Conservation (phyloP, 331 rosid genomes). For the Pyracantha coccinea region DNA sequence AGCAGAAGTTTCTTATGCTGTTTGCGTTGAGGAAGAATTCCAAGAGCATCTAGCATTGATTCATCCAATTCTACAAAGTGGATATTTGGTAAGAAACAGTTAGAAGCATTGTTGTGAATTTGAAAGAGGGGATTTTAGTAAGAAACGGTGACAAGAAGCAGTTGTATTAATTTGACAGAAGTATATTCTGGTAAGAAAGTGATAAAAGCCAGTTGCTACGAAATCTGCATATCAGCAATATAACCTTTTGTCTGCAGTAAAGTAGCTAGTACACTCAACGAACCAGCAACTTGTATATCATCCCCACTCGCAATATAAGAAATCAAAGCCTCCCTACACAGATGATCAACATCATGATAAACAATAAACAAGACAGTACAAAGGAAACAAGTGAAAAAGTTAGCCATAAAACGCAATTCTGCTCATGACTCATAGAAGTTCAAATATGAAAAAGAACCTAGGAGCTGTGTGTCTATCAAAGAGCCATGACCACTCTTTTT, state of each 20-base stretch:
- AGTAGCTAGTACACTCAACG: constrained; percentile 58
- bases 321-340: constrained; percentile 60
- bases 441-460: background rate
- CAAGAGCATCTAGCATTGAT: constrained; percentile 75
- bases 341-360: background rate
- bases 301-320: constrained; percentile 55
- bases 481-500: too few species aligned
- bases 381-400: background rate
- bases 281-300: constrained; percentile 61
- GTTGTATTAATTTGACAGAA: background rate
- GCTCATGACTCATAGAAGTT: background rate
- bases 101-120: background rate
- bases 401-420: background rate
- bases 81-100: background rate
- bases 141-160: background rate
- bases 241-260: constrained; percentile 85
- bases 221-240: constrained; percentile 6
- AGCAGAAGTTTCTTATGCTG: constrained; percentile 71
- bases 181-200: background rate
- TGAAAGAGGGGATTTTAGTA: background rate
- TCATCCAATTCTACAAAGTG: constrained; percentile 63
- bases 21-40: constrained; percentile 87
- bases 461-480: too few species aligned
- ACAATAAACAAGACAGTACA: background rate
- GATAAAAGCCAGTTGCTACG: background rate